Conservation (phyloP, 2,329 filamentous ascomycete genomes). For the Stachybotrys chlorohalonatus region DNA sequence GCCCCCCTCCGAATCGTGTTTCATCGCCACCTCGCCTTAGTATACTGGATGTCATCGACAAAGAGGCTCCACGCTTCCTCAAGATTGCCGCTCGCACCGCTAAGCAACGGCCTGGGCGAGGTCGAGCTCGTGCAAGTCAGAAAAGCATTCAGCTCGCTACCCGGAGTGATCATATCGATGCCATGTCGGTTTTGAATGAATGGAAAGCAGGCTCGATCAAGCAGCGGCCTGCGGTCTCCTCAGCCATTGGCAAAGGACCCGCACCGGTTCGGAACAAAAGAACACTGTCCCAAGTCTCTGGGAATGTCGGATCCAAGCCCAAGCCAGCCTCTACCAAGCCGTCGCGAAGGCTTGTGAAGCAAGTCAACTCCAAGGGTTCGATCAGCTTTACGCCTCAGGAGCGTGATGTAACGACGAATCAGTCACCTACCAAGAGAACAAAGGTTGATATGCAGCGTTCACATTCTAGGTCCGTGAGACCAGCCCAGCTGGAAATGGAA, state of each 20-base stretch:
- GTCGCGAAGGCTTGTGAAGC: slow-evolving; percentile 19
- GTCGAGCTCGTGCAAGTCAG: slow-evolving; percentile 42
- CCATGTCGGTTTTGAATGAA: slow-evolving; percentile 37
- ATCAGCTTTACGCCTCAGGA: slow-evolving; percentile 13
- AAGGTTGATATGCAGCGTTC: slow-evolving; percentile 4
- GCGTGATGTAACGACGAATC: background rate
- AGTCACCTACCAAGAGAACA: background rate
- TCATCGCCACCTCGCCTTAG: slow-evolving; percentile 38
- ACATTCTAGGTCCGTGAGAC: slow-evolving; percentile 22
- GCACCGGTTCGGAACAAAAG: slow-evolving; percentile 1
- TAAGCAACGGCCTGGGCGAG: slow-evolving; percentile 34
- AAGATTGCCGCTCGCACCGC: slow-evolving; percentile 53
- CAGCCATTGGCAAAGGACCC: slow-evolving; percentile 8
- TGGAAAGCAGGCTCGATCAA: slow-evolving; percentile 48
- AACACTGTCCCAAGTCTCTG: slow-evolving; percentile 12
- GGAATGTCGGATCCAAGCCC: slow-evolving; percentile 8
- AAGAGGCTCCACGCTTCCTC: slow-evolving; percentile 46
- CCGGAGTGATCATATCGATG: slow-evolving; percentile 52
- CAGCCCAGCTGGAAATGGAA: slow-evolving; percentile 47
- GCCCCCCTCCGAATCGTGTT: background rate
- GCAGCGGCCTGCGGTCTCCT: slow-evolving; percentile 26
- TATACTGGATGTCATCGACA: slow-evolving; percentile 51
- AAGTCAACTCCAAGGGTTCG: slow-evolving; percentile 14
- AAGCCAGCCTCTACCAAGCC: slow-evolving; percentile 1
- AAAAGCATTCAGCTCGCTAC: slow-evolving; percentile 55